Conservation (phyloP, 345 rosid species). For the Combretum micranthum region DNA sequence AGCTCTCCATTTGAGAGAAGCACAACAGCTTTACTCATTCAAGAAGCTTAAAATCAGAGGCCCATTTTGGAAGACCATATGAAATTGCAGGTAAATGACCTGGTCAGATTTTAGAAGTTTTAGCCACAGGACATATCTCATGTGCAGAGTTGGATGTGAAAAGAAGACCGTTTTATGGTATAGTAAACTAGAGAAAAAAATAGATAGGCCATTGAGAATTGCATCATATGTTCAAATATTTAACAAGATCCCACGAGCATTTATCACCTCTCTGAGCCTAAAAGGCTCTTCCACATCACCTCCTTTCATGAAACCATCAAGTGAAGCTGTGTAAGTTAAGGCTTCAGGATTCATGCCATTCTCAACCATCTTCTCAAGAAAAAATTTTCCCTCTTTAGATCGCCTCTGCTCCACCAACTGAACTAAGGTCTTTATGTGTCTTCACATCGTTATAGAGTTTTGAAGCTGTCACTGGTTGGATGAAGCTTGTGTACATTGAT, state of each 20-base stretch:
- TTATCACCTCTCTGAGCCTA: slow-evolving; percentile 49
- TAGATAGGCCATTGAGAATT: slow-evolving; percentile 39
- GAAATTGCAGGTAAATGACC: too few species aligned
- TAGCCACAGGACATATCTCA: too few species aligned
- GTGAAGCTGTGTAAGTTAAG: slow-evolving; percentile 37
- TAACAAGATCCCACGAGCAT: slow-evolving; percentile 33
- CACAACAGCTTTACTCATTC: too few species aligned
- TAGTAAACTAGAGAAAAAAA: too few species aligned
- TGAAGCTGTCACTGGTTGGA: slow-evolving; percentile 87
- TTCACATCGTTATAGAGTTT: slow-evolving; percentile 90
- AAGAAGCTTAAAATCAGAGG: too few species aligned
- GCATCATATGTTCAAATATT: slow-evolving; percentile 38
- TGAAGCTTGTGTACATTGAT: slow-evolving; percentile 95
- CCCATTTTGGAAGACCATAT: too few species aligned
- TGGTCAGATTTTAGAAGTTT: too few species aligned
- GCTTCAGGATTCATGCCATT: slow-evolving; percentile 41
- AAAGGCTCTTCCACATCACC: slow-evolving; percentile 47
- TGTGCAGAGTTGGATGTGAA: too few species aligned
- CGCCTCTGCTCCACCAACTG: slow-evolving; percentile 44
- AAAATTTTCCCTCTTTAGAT: slow-evolving; percentile 38
- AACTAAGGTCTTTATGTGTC: too few species aligned
- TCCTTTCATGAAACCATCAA: slow-evolving; percentile 55
- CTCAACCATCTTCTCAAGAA: slow-evolving; percentile 49
- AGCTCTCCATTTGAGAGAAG: too few species aligned
- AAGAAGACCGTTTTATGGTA: too few species aligned